Base-by-base conservation (phyloP, 495 filamentous ascomycete species). In the Talaromyces liani region DNA sequence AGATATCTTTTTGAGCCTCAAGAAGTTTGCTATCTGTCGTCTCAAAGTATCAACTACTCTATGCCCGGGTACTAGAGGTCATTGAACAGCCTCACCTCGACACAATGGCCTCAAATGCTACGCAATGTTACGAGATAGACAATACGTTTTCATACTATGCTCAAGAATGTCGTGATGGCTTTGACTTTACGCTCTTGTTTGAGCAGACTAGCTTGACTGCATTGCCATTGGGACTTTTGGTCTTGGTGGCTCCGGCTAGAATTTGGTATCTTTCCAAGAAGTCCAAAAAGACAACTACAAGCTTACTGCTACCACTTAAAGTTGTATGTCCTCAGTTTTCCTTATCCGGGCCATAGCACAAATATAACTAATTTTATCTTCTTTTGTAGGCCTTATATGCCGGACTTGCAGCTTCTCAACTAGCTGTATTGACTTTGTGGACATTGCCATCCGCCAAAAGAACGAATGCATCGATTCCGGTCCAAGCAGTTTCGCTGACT, bases 181-280 rank as follows among this genome's bases (percentile, higher is more conserved):
- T 89, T 68, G 85, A 89, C 60, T 89, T 88, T 66, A 85, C 84
- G 27, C 72, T 85, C 27, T 68, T 82, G 31, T 87, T 87, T 63
- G 83, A 88, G 68, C 79, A 86, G 63, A 72, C 63, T 9, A 49
- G 60, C 22, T 22, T 58, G 27, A 33, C 45, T 16, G 53, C 63
- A 20, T 53, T 58, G 25, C 63, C 63, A 33, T 8, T 75, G 45
- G 55, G 55, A 12, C 34, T 58, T 41, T 51, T 64, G n/a, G 24
- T 58, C 25, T 33, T 58, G 47, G 25, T 78, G n/a, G 68, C 73
- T 22, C 79, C 82, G 12, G 70, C 76, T 20, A 82, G 83, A 18
- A 61, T 82, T 2, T 70, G 73, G 61, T 77, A 76, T 60, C 76
- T 86, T 0, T 69, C 69, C 9, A 73, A 73, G 58, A 76, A 73